Evolutionary conservation across 768 basidiomycete genomes (phyloP).

Genomic region (Trichaptum fuscoviolaceum): DNA sequence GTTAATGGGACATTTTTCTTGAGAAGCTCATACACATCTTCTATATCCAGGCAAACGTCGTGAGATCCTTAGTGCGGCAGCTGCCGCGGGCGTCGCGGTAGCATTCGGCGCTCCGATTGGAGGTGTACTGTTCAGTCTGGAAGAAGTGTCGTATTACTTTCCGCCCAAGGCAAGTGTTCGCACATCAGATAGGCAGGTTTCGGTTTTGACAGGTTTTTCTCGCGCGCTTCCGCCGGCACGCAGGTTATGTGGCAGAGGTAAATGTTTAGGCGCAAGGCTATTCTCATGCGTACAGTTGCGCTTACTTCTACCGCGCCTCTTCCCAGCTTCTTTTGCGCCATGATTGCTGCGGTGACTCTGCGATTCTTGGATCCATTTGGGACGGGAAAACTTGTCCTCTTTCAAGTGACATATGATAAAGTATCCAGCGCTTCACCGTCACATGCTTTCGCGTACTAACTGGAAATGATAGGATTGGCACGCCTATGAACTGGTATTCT

Average conservation of each 20-base stretch:
- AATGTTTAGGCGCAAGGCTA: conserved; percentile 1
- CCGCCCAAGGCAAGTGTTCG: conserved; percentile 68
- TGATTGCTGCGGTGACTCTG: conserved; percentile 94
- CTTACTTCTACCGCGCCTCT: conserved; percentile 1
- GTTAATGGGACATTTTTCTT: conserved; percentile 9
- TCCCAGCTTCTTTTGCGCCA: conserved; percentile 91
- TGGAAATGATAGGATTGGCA: conserved; percentile 74
- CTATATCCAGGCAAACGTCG: conserved; percentile 70
- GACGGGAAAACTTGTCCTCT: conserved; percentile 89
- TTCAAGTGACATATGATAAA: conserved; percentile 87
- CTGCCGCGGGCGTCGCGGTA: conserved; percentile 96
- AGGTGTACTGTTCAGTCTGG: conserved; percentile 86
- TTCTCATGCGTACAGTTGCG: conserved; percentile 1
- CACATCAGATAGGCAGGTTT: conserved; percentile 6
- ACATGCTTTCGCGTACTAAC: background rate
- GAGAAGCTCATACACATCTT: background rate
- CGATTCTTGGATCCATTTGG: conserved; percentile 93
- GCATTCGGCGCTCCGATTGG: conserved; percentile 97
- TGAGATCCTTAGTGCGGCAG: conserved; percentile 92
- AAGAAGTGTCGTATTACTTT: conserved; percentile 96
- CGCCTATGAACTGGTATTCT: conserved; percentile 80
- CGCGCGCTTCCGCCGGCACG: background rate
- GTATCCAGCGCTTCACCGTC: conserved; percentile 27
- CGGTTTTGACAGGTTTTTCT: background rate
- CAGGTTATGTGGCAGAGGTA: conserved; percentile 12